phyloP scores from a whole-genome alignment of 2,329 filamentous ascomycete species.

The Calonectria pteridis region DNA sequence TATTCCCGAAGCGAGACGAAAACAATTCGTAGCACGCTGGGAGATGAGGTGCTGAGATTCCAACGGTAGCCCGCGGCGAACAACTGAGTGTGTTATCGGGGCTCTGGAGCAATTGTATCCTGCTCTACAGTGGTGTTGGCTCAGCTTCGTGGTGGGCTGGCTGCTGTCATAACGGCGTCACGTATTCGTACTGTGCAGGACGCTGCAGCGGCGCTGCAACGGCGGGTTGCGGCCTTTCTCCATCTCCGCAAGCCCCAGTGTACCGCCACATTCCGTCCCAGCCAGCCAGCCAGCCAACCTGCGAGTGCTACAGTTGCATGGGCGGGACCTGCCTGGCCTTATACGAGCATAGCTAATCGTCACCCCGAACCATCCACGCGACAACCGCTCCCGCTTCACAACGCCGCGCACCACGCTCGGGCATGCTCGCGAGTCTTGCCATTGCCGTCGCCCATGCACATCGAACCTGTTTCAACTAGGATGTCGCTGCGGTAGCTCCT shows the following conservation, averaged over 20 bases:
- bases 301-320: neutral
- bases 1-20: neutral
- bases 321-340: slow-evolving; percentile 1
- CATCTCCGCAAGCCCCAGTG: slow-evolving; percentile 27
- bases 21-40: neutral
- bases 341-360: neutral
- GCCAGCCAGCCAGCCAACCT: slow-evolving; percentile 38
- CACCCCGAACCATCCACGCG: slow-evolving; percentile 16
- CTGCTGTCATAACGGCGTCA: neutral
- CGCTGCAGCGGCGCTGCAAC: neutral
- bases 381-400: slow-evolving; percentile 10
- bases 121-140: neutral
- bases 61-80: neutral
- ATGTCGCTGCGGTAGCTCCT: slow-evolving; percentile 41
- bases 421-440: neutral
- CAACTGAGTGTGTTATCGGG: slow-evolving; percentile 19
- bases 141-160: neutral
- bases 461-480: slow-evolving; percentile 29
- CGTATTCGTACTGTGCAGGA: slow-evolving; percentile 22
- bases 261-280: slow-evolving; percentile 35
- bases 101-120: neutral
- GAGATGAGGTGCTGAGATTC: neutral
- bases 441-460: slow-evolving; percentile 23
- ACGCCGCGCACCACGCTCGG: neutral
- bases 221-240: slow-evolving; percentile 39